These are phyloP conservation scores for Neurospora sp. DNA, from an alignment of 495 filamentous ascomycete genomes.

Conservation along the genomic window DNA sequence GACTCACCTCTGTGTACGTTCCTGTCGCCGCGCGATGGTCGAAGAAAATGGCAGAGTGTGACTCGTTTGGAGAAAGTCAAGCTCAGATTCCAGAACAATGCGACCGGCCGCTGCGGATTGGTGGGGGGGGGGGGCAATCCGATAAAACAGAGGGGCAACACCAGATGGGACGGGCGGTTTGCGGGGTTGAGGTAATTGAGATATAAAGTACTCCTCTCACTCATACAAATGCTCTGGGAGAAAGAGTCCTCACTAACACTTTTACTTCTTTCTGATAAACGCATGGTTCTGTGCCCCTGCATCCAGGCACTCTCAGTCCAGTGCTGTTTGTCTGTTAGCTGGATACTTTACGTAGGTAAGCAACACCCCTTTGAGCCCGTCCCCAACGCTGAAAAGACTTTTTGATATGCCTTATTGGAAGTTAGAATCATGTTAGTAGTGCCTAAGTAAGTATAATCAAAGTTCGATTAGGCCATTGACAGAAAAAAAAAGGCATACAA, in stretches of 20 bases:
- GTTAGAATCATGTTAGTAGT: too few relatives aligned
- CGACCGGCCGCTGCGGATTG: background rate
- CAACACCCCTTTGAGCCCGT: background rate
- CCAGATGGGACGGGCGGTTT: conserved; percentile 9
- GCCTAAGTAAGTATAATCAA: too few relatives aligned
- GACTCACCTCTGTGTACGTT: background rate
- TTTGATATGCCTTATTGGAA: too few relatives aligned
- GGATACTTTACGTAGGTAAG: background rate
- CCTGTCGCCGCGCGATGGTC: background rate
- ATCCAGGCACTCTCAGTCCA: background rate
- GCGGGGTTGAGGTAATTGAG: conserved; percentile 7
- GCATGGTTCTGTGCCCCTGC: background rate
- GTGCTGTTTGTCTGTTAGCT: background rate
- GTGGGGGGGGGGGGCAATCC: background rate
- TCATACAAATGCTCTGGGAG: too few relatives aligned
- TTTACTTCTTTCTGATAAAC: background rate
- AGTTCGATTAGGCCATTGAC: background rate
- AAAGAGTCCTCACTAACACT: background rate
- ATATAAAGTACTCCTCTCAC: too few relatives aligned
- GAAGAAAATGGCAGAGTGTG: conserved; percentile 13
- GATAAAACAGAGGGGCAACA: background rate
- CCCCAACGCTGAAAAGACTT: background rate
- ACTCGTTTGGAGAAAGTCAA: conserved; percentile 10
- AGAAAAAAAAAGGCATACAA: background rate
- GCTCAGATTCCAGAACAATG: background rate